phyloP scores from a whole-genome alignment of 2,329 filamentous ascomycete species.

The Colletotrichum chrysophilum region DNA sequence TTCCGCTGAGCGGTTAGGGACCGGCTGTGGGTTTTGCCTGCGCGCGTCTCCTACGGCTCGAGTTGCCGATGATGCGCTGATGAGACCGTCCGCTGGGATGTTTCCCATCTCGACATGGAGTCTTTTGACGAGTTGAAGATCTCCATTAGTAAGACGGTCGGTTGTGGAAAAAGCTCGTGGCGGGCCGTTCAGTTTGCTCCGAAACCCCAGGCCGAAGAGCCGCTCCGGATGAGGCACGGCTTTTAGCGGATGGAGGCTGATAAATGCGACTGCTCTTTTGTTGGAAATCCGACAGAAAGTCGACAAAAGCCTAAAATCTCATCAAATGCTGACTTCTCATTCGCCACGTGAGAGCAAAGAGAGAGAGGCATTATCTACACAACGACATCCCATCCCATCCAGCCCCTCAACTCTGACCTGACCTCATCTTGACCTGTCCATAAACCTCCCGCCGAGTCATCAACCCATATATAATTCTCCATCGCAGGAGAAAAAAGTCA shows the following conservation, averaged over 20 bases:
- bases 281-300: not conserved
- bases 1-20: not conserved
- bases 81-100: not conserved
- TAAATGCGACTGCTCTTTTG: not conserved
- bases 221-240: constrained; percentile 4
- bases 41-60: not conserved
- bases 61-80: not conserved
- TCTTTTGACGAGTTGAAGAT: not conserved
- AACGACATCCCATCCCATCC: not conserved
- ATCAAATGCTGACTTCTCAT: not conserved
- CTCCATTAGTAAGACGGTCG: not conserved
- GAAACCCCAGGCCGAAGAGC: not conserved
- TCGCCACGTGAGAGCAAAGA: constrained; percentile 5
- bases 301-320: not conserved
- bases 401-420: not conserved
- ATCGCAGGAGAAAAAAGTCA: not conserved
- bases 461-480: not conserved
- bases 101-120: not conserved
- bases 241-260: constrained; percentile 10
- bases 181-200: not conserved
- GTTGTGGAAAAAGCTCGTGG: not conserved
- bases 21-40: not conserved
- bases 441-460: not conserved
- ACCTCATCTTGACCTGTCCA: not conserved
- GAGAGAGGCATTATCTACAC: not conserved